These are phyloP conservation scores for Fusarium miscanthi DNA, from an alignment of 2,329 filamentous ascomycete species.

Conservation along the genomic window DNA sequence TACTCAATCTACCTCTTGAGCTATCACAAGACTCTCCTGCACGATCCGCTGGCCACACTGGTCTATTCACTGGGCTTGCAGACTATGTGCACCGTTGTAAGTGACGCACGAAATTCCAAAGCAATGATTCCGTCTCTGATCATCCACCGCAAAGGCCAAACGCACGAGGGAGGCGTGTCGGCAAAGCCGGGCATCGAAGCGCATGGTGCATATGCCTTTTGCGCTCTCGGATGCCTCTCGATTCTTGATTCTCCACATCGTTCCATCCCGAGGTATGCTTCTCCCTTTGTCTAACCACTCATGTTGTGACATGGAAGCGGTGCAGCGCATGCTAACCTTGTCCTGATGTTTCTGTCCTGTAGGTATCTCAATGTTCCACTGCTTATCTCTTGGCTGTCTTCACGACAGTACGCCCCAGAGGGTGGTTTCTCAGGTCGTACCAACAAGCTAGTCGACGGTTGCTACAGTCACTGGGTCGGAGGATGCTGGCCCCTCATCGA, in stretches of 20 bases:
- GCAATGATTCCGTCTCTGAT: slow-evolving; percentile 26
- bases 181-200: slow-evolving; percentile 88
- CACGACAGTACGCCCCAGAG: slow-evolving; percentile 89
- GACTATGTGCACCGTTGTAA: slow-evolving; percentile 85
- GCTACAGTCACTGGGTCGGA: slow-evolving; percentile 98
- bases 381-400: slow-evolving; percentile 87
- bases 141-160: slow-evolving; percentile 72
- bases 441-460: slow-evolving; percentile 98
- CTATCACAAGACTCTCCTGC: slow-evolving; percentile 79
- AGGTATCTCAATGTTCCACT: slow-evolving; percentile 81
- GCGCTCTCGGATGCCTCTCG: slow-evolving; percentile 87
- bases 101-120: slow-evolving; percentile 50
- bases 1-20: slow-evolving; percentile 85
- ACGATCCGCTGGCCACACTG: slow-evolving; percentile 68
- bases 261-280: slow-evolving; percentile 75
- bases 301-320: slow-evolving; percentile 45
- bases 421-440: slow-evolving; percentile 93
- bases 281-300: slow-evolving; percentile 44
- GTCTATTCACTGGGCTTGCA: slow-evolving; percentile 77
- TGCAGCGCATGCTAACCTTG: slow-evolving; percentile 52
- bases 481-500: slow-evolving; percentile 94
- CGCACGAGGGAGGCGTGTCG: slow-evolving; percentile 93
- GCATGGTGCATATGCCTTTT: slow-evolving; percentile 97
- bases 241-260: slow-evolving; percentile 83
- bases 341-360: slow-evolving; percentile 37